Conservation (phyloP, 371 early-diverging fungal genomes). For the Mortierella polycephala region DNA sequence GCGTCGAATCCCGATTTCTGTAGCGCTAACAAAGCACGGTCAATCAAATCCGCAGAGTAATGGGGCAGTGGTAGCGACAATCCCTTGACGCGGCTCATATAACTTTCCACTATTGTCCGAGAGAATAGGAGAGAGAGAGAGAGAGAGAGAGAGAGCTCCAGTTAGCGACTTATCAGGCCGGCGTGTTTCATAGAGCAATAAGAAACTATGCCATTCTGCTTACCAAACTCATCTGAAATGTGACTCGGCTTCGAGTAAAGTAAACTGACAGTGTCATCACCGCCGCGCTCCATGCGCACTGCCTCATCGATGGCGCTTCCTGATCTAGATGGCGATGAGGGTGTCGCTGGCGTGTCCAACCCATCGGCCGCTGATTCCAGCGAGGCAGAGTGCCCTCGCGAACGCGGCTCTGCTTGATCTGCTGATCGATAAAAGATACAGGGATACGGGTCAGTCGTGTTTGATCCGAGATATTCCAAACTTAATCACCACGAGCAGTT, state of each 20-base stretch:
- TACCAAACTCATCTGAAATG: conserved; percentile 57
- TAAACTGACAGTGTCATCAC: conserved; percentile 60
- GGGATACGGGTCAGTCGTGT: neutral
- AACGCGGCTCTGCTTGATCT: conserved; percentile 25
- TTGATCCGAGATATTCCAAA: neutral
- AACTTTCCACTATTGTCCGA: conserved; percentile 57
- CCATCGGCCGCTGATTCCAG: conserved; percentile 29
- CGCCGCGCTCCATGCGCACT: conserved; percentile 54
- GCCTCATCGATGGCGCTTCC: conserved; percentile 23
- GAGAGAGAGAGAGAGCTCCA: neutral
- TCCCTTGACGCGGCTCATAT: conserved; percentile 59
- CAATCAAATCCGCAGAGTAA: conserved; percentile 68
- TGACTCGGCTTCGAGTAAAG: conserved; percentile 56
- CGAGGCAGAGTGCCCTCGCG: conserved; percentile 33
- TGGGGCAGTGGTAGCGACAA: conserved; percentile 57
- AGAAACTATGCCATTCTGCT: conserved; percentile 8
- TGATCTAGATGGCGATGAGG: conserved; percentile 42
- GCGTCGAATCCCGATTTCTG: conserved; percentile 67
- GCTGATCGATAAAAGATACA: neutral
- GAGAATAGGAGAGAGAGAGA: conserved; percentile 1
- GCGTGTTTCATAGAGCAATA: neutral
- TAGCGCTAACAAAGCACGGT: conserved; percentile 69
- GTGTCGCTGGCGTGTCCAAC: conserved; percentile 19
- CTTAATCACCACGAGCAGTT: neutral
- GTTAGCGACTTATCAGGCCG: neutral